phyloP scores from a whole-genome alignment of 306 rosid species.

The Psophocarpus tetragonolobus region DNA sequence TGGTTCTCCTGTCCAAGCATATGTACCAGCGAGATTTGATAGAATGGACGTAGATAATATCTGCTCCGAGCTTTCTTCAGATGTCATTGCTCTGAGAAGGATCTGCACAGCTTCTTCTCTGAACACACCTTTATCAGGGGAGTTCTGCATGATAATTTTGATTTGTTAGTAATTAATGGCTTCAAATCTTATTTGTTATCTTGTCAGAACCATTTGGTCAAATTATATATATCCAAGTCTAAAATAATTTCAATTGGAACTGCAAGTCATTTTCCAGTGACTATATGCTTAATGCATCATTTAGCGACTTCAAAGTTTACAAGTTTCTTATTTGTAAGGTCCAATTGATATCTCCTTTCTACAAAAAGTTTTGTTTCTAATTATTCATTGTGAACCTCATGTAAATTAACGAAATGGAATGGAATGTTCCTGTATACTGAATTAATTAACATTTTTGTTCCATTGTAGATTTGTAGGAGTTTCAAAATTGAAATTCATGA shows the following conservation, averaged over 20 bases:
- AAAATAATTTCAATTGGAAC: background rate
- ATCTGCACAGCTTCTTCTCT: conserved; percentile 64
- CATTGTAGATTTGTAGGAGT: background rate
- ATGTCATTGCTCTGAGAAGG: conserved; percentile 57
- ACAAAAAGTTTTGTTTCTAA: background rate
- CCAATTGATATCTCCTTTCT: background rate
- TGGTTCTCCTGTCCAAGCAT: conserved; percentile 77
- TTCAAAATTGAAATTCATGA: conserved; percentile 13
- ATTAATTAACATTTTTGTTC: background rate
- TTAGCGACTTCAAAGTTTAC: background rate
- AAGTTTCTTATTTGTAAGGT: background rate
- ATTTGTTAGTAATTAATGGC: conserved; percentile 14
- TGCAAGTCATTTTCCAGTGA: background rate
- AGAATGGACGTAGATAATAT: conserved; percentile 65
- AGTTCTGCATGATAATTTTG: conserved; percentile 49
- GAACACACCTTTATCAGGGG: conserved; percentile 43
- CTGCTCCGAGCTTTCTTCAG: conserved; percentile 60
- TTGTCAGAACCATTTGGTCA: conserved; percentile 4
- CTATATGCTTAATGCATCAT: background rate
- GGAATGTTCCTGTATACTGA: background rate
- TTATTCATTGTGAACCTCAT: background rate
- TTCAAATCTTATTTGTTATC: conserved; percentile 14
- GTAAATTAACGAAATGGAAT: conserved; percentile 4
- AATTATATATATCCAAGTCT: background rate
- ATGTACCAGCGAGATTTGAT: conserved; percentile 79